Base-by-base conservation (phyloP, 1,284 basidiomycete species). In the Puccinia coronata region DNA sequence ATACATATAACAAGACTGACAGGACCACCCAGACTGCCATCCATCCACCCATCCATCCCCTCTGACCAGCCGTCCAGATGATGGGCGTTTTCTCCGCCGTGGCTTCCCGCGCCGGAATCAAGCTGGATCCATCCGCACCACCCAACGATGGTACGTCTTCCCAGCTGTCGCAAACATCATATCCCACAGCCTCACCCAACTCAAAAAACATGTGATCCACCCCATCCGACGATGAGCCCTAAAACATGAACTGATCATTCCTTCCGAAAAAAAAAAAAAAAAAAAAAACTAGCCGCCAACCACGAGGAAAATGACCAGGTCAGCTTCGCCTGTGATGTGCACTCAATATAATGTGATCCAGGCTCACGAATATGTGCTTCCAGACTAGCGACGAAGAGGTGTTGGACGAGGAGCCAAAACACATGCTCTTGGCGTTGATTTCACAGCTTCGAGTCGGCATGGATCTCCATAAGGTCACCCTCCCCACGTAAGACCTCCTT, bases 401-500 rank as follows among this genome's bases (percentile, higher is more conserved):
- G 74, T 84, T 88, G 49, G 87, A 88, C 77, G 87, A 88, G 69
- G 87, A 87, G 72, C 84, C 84, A 8, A 86, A 86, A 43, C 87
- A 86, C 84, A 85, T 88, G 69, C 84, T 88, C 53, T 83, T 87
- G 77, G 84, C 84, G 63, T 83, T 95, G 84, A 94, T 95, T 84
- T 92, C 92, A 20, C 93, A 95, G 88, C 91, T 98, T 49, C 91
- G 95, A 90, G 88, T 88, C 43, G 95, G 96, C 63, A 98, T 98
- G 95, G 96, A 98, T 88, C 90, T 98, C 75, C 92, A 91, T 83
- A 93, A 94, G 87, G 94, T 98, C 83, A 95, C 96, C 39, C 51
- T 75, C 43, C 69, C 39, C 36, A 78, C 76, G 43, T 25, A 31
- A 39, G 65, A 41, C 25, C 3, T 53, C 74, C 25, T 77, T 77